phyloP scores from a whole-genome alignment of 768 basidiomycete genomes.

The Amanita rubescens region DNA sequence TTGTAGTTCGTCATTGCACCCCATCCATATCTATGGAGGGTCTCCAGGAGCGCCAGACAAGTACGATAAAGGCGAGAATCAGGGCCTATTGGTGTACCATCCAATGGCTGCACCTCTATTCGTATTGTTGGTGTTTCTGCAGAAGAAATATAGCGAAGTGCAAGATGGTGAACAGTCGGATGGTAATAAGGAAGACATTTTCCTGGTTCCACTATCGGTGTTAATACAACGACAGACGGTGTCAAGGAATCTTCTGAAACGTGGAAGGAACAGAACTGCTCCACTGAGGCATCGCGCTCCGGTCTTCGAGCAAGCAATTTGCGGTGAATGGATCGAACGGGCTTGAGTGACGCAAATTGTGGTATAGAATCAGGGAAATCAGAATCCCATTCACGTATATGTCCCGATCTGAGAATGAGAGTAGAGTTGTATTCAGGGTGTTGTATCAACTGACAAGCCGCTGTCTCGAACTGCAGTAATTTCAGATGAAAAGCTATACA shows the following conservation, averaged over 20 bases:
- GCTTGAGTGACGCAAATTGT: conserved; percentile 24
- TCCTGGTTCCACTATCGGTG: conserved; percentile 42
- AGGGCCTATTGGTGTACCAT: conserved; percentile 38
- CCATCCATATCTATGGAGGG: conserved; percentile 84
- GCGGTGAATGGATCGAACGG: conserved; percentile 52
- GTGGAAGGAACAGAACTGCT: conserved; percentile 78
- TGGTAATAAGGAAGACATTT: conserved; percentile 80
- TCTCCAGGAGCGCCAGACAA: conserved; percentile 71
- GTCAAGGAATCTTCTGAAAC: conserved; percentile 12
- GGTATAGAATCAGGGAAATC: conserved; percentile 28
- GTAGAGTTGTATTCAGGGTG: conserved; percentile 94
- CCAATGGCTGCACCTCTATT: conserved; percentile 52
- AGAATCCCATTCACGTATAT: conserved; percentile 21
- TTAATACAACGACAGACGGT: conserved; percentile 41
- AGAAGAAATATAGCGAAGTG: conserved; percentile 60
- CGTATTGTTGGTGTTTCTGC: conserved; percentile 28
- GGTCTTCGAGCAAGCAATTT: conserved; percentile 74
- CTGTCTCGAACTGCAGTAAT: conserved; percentile 56
- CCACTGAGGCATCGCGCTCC: conserved; percentile 61
- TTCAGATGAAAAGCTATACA: not conserved
- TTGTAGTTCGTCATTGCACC: conserved; percentile 75
- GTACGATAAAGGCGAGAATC: conserved; percentile 74
- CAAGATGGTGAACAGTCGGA: conserved; percentile 72
- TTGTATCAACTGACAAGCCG: conserved; percentile 64
- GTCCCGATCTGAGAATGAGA: conserved; percentile 81